Percentiles rank a stretch among this genome's conserved stretches.
phyloP scores from a whole-genome alignment of 768 basidiomycete genomes.

The Podaxis rugospora region DNA sequence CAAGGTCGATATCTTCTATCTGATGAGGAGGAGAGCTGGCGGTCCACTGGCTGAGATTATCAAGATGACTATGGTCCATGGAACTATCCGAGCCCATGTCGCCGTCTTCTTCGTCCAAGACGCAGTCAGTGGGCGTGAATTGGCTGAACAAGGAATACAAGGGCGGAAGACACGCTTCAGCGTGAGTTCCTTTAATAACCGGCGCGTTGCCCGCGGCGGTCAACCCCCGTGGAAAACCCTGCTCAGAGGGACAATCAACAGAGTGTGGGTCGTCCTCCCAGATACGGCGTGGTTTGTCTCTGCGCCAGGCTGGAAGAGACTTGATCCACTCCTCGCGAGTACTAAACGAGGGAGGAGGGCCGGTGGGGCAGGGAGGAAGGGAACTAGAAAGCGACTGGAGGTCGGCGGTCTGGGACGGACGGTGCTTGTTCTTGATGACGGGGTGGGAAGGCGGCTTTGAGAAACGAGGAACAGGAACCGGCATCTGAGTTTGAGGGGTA shows the following conservation, averaged over 20 bases:
- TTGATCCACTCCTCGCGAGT: slow-evolving; percentile 72
- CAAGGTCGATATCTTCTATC: slow-evolving; percentile 10
- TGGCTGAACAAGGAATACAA: slow-evolving; percentile 28
- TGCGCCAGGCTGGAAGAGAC: slow-evolving; percentile 68
- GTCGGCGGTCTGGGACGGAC: slow-evolving; percentile 37
- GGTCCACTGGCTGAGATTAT: slow-evolving; percentile 32
- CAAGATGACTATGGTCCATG: slow-evolving; percentile 28
- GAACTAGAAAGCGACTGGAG: slow-evolving; percentile 53
- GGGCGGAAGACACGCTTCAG: slow-evolving; percentile 86
- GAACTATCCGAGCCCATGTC: slow-evolving; percentile 40
- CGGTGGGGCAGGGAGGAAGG: slow-evolving; percentile 55
- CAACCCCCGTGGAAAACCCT: slow-evolving; percentile 75
- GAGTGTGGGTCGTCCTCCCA: slow-evolving; percentile 51
- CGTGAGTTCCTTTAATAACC: slow-evolving; percentile 82
- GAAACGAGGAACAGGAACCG: slow-evolving; percentile 74
- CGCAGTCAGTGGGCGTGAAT: slow-evolving; percentile 14
- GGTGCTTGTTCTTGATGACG: slow-evolving; percentile 54
- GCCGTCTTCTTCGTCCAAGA: slow-evolving; percentile 22
- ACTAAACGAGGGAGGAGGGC: slow-evolving; percentile 60
- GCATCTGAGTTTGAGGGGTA: slow-evolving; percentile 62
- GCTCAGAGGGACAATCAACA: slow-evolving; percentile 27
- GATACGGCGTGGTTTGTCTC: slow-evolving; percentile 60
- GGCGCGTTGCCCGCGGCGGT: slow-evolving; percentile 70
- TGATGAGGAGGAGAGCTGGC: slow-evolving; percentile 9
- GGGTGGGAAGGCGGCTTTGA: slow-evolving; percentile 57